Evolutionary conservation across 148 eudicot species (phyloP).

Genomic region (Suaeda aralocaspica): DNA sequence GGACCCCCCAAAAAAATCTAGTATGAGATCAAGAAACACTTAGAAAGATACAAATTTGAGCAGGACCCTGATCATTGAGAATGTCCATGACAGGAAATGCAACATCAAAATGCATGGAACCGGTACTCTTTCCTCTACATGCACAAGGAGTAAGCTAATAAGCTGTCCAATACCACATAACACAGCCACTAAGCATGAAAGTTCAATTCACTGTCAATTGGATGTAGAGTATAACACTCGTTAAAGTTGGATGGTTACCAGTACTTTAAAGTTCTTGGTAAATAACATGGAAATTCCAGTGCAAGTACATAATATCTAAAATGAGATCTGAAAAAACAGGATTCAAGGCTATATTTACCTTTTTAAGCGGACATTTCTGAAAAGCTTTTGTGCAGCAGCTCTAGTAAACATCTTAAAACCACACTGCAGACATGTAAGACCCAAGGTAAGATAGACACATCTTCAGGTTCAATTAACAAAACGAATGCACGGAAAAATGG

Average conservation of each 20-base stretch:
- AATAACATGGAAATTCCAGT: neutral
- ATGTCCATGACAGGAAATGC: no score
- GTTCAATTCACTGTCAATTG: neutral
- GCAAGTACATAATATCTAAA: neutral
- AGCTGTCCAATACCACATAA: neutral
- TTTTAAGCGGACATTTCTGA: constrained; percentile 75
- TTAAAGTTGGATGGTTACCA: neutral
- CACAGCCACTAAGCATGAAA: neutral
- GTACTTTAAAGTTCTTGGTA: neutral
- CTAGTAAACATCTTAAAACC: constrained; percentile 99
- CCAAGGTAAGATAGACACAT: neutral
- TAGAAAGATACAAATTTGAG: no score
- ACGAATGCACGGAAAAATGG: neutral
- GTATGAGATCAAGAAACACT: no score
- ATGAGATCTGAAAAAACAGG: neutral
- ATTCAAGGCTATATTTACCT: constrained; percentile 37
- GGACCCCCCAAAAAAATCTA: no score
- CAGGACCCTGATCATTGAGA: no score
- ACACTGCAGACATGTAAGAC: constrained; percentile 56
- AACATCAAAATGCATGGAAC: no score
- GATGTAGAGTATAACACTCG: neutral
- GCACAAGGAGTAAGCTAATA: no score
- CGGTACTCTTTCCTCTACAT: no score
- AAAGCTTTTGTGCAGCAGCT: constrained; percentile 85
- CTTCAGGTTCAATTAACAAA: neutral